Evolutionary conservation across 2,329 filamentous ascomycete genomes (phyloP).

Genomic region (Podosphaera leucotricha): DNA sequence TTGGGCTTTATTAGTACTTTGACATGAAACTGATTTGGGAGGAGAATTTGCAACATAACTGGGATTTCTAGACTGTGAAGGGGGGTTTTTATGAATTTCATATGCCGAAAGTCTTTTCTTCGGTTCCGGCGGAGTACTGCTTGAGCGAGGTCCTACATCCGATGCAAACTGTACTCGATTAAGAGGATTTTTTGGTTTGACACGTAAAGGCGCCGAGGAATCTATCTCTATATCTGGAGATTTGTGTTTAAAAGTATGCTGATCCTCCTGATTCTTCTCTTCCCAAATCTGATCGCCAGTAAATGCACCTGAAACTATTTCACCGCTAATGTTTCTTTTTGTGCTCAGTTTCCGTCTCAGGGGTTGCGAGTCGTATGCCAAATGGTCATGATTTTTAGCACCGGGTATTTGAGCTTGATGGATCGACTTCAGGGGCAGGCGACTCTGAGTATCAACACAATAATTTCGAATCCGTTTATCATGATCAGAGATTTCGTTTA

Average conservation of each 20-base stretch:
- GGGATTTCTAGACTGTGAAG: conserved; percentile 60
- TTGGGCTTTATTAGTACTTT: conserved; percentile 1
- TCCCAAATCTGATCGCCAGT: conserved; percentile 72
- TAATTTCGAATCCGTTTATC: neutral
- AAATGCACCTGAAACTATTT: conserved; percentile 33
- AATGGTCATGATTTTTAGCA: neutral
- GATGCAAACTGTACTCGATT: conserved; percentile 30
- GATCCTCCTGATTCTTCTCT: conserved; percentile 38
- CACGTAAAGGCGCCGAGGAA: conserved; percentile 24
- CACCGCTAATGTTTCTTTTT: conserved; percentile 44
- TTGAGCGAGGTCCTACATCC: conserved; percentile 20
- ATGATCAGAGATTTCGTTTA: conserved; percentile 12
- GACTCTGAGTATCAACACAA: neutral
- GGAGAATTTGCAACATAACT: conserved; percentile 45
- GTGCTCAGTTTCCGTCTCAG: conserved; percentile 3
- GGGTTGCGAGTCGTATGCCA: neutral
- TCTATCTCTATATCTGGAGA: conserved; percentile 10
- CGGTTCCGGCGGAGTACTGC: conserved; percentile 21
- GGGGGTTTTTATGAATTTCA: conserved; percentile 69
- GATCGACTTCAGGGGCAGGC: neutral
- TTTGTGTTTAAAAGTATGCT: conserved; percentile 5
- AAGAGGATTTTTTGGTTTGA: conserved; percentile 41
- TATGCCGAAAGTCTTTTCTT: conserved; percentile 22
- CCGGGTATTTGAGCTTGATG: neutral
- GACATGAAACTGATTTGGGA: conserved; percentile 3